phyloP scores from a whole-genome alignment of 2,329 filamentous ascomycete genomes.

The Paracoccidioides lutzii region DNA sequence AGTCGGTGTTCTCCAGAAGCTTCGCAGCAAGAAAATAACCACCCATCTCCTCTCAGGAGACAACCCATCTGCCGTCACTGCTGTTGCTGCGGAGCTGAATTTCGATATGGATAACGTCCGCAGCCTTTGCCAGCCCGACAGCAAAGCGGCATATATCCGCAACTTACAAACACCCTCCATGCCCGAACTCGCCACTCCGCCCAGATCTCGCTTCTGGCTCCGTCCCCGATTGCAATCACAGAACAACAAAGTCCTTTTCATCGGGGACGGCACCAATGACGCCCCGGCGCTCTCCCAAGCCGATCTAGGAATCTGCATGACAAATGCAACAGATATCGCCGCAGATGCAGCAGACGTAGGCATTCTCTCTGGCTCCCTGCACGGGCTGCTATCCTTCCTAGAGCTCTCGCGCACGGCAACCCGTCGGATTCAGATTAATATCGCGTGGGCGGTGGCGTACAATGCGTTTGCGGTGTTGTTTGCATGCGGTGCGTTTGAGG shows the following conservation, averaged over 20 bases:
- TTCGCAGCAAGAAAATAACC: slow-evolving; percentile 36
- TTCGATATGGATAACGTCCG: slow-evolving; percentile 30
- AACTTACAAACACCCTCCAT: slow-evolving; percentile 13
- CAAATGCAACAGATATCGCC: slow-evolving; percentile 50
- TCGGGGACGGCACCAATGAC: slow-evolving; percentile 70
- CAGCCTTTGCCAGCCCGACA: slow-evolving; percentile 37
- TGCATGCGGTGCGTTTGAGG: slow-evolving; percentile 45
- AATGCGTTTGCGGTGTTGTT: slow-evolving; percentile 57
- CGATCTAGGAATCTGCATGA: slow-evolving; percentile 58
- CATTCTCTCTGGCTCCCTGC: slow-evolving; percentile 45
- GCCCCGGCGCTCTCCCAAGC: slow-evolving; percentile 59
- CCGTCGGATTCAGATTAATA: slow-evolving; percentile 51
- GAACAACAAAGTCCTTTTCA: slow-evolving; percentile 49
- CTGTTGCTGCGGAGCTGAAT: slow-evolving; percentile 33
- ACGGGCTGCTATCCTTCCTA: slow-evolving; percentile 46
- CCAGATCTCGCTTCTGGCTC: slow-evolving; percentile 5
- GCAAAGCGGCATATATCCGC: slow-evolving; percentile 44
- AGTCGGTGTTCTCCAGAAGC: slow-evolving; percentile 37
- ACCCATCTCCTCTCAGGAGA: slow-evolving; percentile 48
- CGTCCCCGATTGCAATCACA: background rate
- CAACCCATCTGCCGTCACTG: slow-evolving; percentile 35
- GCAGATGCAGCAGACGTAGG: slow-evolving; percentile 56
- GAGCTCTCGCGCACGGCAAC: slow-evolving; percentile 36
- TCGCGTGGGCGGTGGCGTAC: slow-evolving; percentile 57
- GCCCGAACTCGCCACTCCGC: background rate